phyloP scores from a whole-genome alignment of 192 early-diverging fungal species.

The Mortierella antarctica region DNA sequence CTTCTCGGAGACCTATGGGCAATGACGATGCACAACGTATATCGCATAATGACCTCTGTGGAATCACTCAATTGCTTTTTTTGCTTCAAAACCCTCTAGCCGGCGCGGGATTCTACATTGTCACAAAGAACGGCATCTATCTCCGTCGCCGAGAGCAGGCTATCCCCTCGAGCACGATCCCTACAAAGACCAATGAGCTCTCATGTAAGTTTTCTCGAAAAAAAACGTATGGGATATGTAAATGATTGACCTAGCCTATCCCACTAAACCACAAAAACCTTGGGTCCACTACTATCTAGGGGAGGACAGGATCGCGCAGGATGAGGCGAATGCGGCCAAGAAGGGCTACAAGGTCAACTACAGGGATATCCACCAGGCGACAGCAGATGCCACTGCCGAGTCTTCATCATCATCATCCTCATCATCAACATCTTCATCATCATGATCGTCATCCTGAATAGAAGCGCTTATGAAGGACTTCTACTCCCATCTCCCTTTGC shows the following conservation, averaged over 20 bases:
- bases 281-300: slow-evolving; percentile 7
- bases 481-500: too few species aligned
- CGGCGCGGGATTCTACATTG: slow-evolving; percentile 25
- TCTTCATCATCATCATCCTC: background rate
- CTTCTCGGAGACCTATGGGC: too few species aligned
- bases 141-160: slow-evolving; percentile 33
- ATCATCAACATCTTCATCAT: too few species aligned
- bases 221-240: too few species aligned
- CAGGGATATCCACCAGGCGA: slow-evolving; percentile 22
- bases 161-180: slow-evolving; percentile 23
- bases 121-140: slow-evolving; percentile 43
- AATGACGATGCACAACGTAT: too few species aligned
- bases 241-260: too few species aligned
- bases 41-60: too few species aligned
- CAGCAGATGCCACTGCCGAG: background rate
- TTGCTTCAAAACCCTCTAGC: slow-evolving; percentile 3
- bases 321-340: slow-evolving; percentile 50
- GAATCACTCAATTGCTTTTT: too few species aligned
- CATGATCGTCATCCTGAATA: too few species aligned
- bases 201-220: slow-evolving; percentile 30
- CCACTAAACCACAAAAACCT: background rate
- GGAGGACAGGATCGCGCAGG: slow-evolving; percentile 42
- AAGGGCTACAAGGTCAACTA: slow-evolving; percentile 52
- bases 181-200: slow-evolving; percentile 20
- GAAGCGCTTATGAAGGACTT: too few species aligned